Evolutionary conservation across 1,139 yeast genomes (phyloP).

Genomic region (Debaryomycetaceae sp.): DNA sequence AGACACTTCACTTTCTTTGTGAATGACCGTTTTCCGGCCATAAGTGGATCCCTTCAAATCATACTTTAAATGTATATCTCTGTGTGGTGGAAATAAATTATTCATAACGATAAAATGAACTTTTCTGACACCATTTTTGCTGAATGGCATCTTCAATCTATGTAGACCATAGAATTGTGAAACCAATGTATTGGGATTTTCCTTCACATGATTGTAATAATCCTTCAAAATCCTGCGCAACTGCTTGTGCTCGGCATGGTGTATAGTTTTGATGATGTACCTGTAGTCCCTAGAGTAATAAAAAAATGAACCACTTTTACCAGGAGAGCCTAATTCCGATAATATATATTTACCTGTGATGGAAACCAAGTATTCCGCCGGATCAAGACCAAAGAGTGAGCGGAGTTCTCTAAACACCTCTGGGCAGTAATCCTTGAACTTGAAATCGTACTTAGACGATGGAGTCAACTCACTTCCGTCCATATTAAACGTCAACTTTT

Average conservation of each 20-base stretch:
- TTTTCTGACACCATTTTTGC: slow-evolving; percentile 55
- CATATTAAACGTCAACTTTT: slow-evolving; percentile 81
- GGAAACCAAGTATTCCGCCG: slow-evolving; percentile 92
- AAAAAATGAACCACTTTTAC: slow-evolving; percentile 94
- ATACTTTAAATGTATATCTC: slow-evolving; percentile 80
- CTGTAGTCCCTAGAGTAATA: slow-evolving; percentile 92
- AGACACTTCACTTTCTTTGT: slow-evolving; percentile 23
- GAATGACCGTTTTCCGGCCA: slow-evolving; percentile 62
- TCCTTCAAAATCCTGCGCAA: slow-evolving; percentile 69
- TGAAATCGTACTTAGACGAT: slow-evolving; percentile 90
- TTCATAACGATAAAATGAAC: slow-evolving; percentile 97
- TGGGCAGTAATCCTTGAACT: slow-evolving; percentile 95
- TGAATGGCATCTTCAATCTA: slow-evolving; percentile 80
- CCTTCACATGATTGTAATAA: slow-evolving; percentile 76
- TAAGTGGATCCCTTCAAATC: slow-evolving; percentile 93
- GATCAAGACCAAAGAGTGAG: slow-evolving; percentile 78
- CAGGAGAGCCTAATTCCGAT: slow-evolving; percentile 92
- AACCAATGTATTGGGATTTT: slow-evolving; percentile 82
- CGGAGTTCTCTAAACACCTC: slow-evolving; percentile 89
- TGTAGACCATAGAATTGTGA: slow-evolving; percentile 96
- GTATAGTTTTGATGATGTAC: slow-evolving; percentile 93
- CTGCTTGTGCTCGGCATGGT: slow-evolving; percentile 87
- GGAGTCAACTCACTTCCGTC: slow-evolving; percentile 91
- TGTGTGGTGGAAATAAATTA: slow-evolving; percentile 91
- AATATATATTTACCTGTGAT: slow-evolving; percentile 89